Evolutionary conservation across 441 rosid species (phyloP), one percentile per base, ranked within the genome.

Genomic region (Erodium trifolium): DNA sequence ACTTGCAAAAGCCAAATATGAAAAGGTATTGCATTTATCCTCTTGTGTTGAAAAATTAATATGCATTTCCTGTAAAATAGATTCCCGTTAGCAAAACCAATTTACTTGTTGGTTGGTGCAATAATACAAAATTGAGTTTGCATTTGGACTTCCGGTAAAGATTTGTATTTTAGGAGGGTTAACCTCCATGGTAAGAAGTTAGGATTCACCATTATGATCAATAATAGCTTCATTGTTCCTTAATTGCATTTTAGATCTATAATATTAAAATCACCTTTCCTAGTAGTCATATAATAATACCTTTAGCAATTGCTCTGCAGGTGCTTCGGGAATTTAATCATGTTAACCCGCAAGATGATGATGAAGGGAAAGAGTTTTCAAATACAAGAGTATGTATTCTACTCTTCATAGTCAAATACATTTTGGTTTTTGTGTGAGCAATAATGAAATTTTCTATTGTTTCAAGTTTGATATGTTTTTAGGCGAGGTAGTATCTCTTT

Each of bases 281-380:
- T 31, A 55, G 55, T 71, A 39, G 45, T 59, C 60, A 62, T 65
- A 37, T 43, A 29, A 37, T 43, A 29, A 18, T 18, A 49, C 41
- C 41, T 13, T 57, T 31, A 35, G 31, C 41, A 69, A 41, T 68
- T 77, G 51, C 27, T 72, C 18, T 62, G 59, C 77, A 95, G 99
- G 96, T 92, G 53, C 93, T 95, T 72, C 86, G 98, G 78, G 97
- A 92, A 78, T 92, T 95, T 74, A 95, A 95, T 87, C 99, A 95
- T 75, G 99, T 90, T 35, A 89, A 95, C 75, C 98, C 99, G 35
- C 99, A 90, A 81, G 90, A 93, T 69, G 96, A 95, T 0, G 96
- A 90, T 68, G 99, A 92, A 71, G 99, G 97, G 72, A 95, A 90
- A 80, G 73, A 86, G 69, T 94, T 94, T 83, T 75, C 75, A 64